phyloP scores from a whole-genome alignment of 2,329 filamentous ascomycete species.

The Amauroascus niger region DNA sequence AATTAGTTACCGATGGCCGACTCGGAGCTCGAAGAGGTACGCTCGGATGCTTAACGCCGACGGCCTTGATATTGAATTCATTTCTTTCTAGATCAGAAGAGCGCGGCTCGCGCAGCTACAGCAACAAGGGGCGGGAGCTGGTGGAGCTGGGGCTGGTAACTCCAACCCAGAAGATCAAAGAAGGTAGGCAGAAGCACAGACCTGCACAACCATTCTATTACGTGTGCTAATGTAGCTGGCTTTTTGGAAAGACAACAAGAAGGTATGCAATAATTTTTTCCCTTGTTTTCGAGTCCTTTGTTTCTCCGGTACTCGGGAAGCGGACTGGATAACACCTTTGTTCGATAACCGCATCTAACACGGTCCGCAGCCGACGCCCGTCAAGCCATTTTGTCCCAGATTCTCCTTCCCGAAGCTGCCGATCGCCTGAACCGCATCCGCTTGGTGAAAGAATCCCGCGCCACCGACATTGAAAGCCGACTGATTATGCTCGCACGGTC shows the following conservation, averaged over 20 bases:
- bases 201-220: not conserved
- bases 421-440: slow-evolving; percentile 91
- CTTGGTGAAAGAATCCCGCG: slow-evolving; percentile 86
- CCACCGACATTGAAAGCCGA: slow-evolving; percentile 80
- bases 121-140: slow-evolving; percentile 47
- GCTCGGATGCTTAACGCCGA: slow-evolving; percentile 4
- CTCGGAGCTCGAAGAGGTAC: slow-evolving; percentile 55
- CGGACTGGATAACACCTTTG: too few relatives aligned
- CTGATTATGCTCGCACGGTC: slow-evolving; percentile 83
- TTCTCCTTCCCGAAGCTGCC: slow-evolving; percentile 85
- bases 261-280: slow-evolving; percentile 26
- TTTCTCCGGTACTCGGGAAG: not conserved
- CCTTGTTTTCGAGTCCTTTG: not conserved
- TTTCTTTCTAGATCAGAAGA: slow-evolving; percentile 66
- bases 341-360: slow-evolving; percentile 4
- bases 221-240: slow-evolving; percentile 4
- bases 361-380: slow-evolving; percentile 26
- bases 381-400: slow-evolving; percentile 65
- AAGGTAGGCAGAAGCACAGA: slow-evolving; percentile 39
- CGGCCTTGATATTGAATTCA: not conserved
- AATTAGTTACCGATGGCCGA: slow-evolving; percentile 45
- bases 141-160: slow-evolving; percentile 42
- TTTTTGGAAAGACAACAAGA: slow-evolving; percentile 41
- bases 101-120: slow-evolving; percentile 91
- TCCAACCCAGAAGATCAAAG: slow-evolving; percentile 51